Evolutionary conservation across 192 early-diverging fungal species (phyloP).

Genomic region (Dissophora globulifera): DNA sequence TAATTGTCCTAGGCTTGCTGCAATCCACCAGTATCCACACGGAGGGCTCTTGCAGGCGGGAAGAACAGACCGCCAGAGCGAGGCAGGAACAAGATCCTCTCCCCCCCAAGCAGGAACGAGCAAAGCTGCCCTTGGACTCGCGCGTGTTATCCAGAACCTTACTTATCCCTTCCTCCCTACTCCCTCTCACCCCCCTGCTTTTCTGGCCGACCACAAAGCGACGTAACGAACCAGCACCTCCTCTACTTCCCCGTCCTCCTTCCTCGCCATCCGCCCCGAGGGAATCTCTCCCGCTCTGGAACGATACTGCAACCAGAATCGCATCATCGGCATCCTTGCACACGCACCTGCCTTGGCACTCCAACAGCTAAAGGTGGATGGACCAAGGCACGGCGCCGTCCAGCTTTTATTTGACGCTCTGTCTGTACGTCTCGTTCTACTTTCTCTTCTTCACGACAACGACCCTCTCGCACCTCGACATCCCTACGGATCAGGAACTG

Average conservation of each 20-base stretch:
- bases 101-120: too few relatives aligned
- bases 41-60: too few relatives aligned
- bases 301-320: too few relatives aligned
- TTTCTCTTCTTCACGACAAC: conserved; percentile 46
- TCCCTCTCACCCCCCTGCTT: background rate
- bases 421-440: conserved; percentile 55
- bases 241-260: background rate
- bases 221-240: background rate
- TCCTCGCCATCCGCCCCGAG: background rate
- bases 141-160: conserved; percentile 20
- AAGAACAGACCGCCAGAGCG: too few relatives aligned
- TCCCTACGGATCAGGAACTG: conserved; percentile 30
- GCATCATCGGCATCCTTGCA: too few relatives aligned
- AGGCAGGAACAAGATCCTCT: too few relatives aligned
- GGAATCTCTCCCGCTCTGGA: too few relatives aligned
- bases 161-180: conserved; percentile 16
- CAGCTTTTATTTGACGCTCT: conserved; percentile 52
- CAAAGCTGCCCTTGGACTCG: too few relatives aligned
- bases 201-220: background rate
- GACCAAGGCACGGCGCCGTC: conserved; percentile 46
- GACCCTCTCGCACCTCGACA: conserved; percentile 3
- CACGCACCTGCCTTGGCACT: too few relatives aligned
- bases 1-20: too few relatives aligned
- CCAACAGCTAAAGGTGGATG: too few relatives aligned
- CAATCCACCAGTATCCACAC: too few relatives aligned